Conservation (phyloP, 257 asterid genomes). For the Salvia splendens region DNA sequence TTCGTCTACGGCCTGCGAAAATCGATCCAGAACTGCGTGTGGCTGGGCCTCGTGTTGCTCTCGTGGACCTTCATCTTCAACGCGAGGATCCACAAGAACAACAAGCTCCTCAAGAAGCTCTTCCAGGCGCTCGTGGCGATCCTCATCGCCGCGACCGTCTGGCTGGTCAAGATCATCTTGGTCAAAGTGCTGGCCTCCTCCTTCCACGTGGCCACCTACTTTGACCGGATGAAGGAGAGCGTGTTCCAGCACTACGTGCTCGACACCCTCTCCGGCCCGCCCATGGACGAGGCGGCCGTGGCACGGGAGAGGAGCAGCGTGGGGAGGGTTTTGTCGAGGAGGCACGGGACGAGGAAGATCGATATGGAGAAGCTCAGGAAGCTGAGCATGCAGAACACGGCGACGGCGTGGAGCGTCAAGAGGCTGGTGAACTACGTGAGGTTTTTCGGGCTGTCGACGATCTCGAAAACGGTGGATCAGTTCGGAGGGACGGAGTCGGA, state of each 20-base stretch:
- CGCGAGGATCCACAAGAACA: conserved; percentile 37
- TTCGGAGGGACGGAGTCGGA: conserved; percentile 39
- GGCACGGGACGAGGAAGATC: conserved; percentile 44
- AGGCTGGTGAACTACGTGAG: conserved; percentile 54
- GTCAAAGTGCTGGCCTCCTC: conserved; percentile 59
- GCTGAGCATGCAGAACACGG: conserved; percentile 48
- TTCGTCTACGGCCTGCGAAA: conserved; percentile 56
- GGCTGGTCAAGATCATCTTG: conserved; percentile 56
- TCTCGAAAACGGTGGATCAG: conserved; percentile 52
- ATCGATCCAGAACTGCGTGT: conserved; percentile 57
- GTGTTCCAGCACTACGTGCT: conserved; percentile 56
- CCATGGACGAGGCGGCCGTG: conserved; percentile 42
- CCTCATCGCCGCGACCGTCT: conserved; percentile 50
- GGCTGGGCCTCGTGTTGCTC: conserved; percentile 55
- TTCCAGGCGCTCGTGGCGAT: conserved; percentile 51
- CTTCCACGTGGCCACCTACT: conserved; percentile 58
- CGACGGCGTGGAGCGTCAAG: conserved; percentile 60
- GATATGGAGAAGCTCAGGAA: conserved; percentile 57
- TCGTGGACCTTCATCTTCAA: conserved; percentile 58
- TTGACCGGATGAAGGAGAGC: conserved; percentile 64
- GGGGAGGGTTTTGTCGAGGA: conserved; percentile 37
- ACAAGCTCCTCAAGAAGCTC: conserved; percentile 37
- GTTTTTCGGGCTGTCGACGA: conserved; percentile 58
- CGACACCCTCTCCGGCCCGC: conserved; percentile 57
- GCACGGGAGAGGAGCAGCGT: conserved; percentile 27